Percentiles rank a stretch among this genome's conserved stretches.
phyloP scores from a whole-genome alignment of 164 flowering plant genomes.

The Paratinospora sagittata region DNA sequence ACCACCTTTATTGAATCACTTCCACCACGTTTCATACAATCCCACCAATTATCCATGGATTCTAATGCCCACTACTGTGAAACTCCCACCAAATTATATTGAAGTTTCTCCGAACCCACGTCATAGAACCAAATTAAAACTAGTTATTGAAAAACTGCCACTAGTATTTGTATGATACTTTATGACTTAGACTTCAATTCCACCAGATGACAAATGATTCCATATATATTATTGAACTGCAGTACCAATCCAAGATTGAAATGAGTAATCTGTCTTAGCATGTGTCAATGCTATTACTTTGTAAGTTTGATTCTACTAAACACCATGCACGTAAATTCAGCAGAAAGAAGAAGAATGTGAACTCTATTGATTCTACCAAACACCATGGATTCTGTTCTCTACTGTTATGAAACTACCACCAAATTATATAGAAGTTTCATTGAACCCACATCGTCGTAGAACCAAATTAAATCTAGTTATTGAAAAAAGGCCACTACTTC shows the following conservation, averaged over 20 bases:
- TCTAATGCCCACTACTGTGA: not conserved
- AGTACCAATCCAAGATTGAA: not conserved
- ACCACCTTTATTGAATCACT: not conserved
- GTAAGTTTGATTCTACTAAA: not conserved
- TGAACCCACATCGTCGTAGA: too few relatives aligned
- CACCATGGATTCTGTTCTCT: too few relatives aligned
- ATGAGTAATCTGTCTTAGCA: not conserved
- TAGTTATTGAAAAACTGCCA: not conserved
- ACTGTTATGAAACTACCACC: too few relatives aligned
- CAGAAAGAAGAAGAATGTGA: too few relatives aligned
- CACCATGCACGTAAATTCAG: too few relatives aligned
- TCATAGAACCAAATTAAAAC: not conserved
- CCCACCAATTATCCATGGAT: not conserved
- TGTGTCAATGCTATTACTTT: not conserved
- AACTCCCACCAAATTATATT: conserved; percentile 2
- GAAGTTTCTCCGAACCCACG: conserved; percentile 7
- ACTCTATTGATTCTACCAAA: too few relatives aligned
- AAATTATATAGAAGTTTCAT: too few relatives aligned
- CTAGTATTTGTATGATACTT: not conserved
- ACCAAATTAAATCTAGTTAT: too few relatives aligned
- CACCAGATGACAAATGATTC: not conserved
- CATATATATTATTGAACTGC: not conserved
- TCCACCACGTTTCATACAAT: not conserved
- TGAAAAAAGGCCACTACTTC: too few relatives aligned
- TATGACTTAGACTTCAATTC: not conserved